These are phyloP conservation scores for Bimuria novae-zelandiae DNA, from an alignment of 2,329 filamentous ascomycete genomes.

Conservation along the genomic window DNA sequence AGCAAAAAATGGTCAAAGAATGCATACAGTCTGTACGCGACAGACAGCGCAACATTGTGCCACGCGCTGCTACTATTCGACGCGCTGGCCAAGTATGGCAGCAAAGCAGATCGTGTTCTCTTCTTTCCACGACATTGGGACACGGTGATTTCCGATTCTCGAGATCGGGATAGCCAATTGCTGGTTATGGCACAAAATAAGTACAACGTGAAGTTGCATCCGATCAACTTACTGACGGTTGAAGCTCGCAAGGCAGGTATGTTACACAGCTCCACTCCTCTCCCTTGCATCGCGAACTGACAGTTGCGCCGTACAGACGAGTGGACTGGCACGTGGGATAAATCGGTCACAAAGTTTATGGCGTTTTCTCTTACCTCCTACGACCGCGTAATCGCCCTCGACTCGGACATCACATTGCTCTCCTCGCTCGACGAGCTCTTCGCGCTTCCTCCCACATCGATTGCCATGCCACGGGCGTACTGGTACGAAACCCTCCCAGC, in stretches of 20 bases:
- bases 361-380: conserved; percentile 71
- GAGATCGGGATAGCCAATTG: conserved; percentile 51
- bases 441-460: conserved; percentile 62
- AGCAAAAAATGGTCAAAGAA: conserved; percentile 46
- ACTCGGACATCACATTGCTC: conserved; percentile 68
- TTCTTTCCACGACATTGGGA: conserved; percentile 51
- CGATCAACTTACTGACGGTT: conserved; percentile 49
- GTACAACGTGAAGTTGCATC: conserved; percentile 57
- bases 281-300: conserved; percentile 11
- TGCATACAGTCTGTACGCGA: conserved; percentile 52
- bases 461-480: conserved; percentile 74
- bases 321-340: conserved; percentile 60
- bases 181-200: conserved; percentile 54
- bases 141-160: conserved; percentile 27
- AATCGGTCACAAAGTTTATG: conserved; percentile 69
- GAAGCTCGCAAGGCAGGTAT: conserved; percentile 41
- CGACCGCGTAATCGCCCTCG: conserved; percentile 60
- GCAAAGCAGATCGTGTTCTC: conserved; percentile 52
- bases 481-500: conserved; percentile 63
- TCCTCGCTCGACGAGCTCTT: conserved; percentile 72
- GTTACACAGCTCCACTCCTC: conserved; percentile 14
- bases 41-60: conserved; percentile 49
- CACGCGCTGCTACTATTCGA: conserved; percentile 53
- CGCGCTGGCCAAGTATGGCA: conserved; percentile 47
- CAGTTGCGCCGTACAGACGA: conserved; percentile 28